Evolutionary conservation across 1,284 basidiomycete species (phyloP), one percentile per base, ranked within the genome.

Genomic region (Cryptococcus sp.): DNA sequence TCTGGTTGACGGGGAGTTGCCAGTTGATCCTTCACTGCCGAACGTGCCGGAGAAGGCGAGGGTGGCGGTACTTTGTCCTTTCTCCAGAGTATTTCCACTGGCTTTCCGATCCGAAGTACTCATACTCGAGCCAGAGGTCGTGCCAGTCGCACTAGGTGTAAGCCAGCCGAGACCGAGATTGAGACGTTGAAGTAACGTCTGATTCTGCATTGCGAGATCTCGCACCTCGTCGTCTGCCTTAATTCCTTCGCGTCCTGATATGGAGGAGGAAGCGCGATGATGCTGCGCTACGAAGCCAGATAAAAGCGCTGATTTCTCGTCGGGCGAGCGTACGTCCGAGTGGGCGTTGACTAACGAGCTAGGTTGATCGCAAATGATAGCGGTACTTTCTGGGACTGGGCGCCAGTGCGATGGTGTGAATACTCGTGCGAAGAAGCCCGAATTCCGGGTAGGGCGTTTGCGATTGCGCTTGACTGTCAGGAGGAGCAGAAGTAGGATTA

Each of bases 301-400:
- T 15, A 68, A 54, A 1, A 68, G 53, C 22, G 64, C 62, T 5
- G 64, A 64, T 20, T 57, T 65, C 45, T 65, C 66, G 17, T 51
- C 45, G 8, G 60, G 57, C 27, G 58, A 57, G 13, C 55, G 47
- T 0, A 50, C 23, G 3, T 8, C 38, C 23, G 46, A 19, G 5
- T n/a, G 23, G 30, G 17, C 38, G 7, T 25, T 25, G 3, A 25
- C 25, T 25, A n/a, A 5, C 20, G 46, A 25, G n/a, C 10, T 16
- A 16, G 38, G 7, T 3, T 20, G 22, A 13, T 39, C 17, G 16
- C 25, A 15, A 11, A 30, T 45, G n/a, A 13, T 20, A 0, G 54
- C 5, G 8, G 27, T 11, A 22, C 11, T 27, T 15, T 42, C n/a
- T 16, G 52, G 52, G 1, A 58, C 25, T 5, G 52, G 27, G 6